A percentile compares a stretch with the other conserved stretches of the same genome.
phyloP scores from a whole-genome alignment of 2,329 filamentous ascomycete species.

The Amesomyces nigricolor region DNA sequence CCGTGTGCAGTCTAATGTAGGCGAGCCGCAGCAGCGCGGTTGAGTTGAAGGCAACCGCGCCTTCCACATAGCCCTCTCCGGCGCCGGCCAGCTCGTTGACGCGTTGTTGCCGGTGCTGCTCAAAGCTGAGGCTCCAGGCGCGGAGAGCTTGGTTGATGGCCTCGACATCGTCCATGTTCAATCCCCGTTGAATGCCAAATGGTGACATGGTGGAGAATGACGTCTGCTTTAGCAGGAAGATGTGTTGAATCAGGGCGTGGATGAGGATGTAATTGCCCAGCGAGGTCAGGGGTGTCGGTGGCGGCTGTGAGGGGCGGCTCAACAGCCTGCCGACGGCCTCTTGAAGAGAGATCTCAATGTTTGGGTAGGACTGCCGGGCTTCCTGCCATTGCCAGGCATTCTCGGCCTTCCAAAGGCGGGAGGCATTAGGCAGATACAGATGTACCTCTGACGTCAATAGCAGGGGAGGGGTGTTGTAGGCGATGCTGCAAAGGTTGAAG shows the following conservation, averaged over 20 bases:
- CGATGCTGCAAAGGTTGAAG: slow-evolving; percentile 57
- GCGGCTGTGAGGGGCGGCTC: slow-evolving; percentile 43
- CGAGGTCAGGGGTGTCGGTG: slow-evolving; percentile 49
- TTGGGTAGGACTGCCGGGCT: slow-evolving; percentile 45
- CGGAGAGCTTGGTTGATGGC: slow-evolving; percentile 50
- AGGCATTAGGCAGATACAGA: slow-evolving; percentile 48
- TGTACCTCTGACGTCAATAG: slow-evolving; percentile 56
- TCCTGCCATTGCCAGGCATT: slow-evolving; percentile 56
- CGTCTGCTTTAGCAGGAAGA: slow-evolving; percentile 63
- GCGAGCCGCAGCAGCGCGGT: slow-evolving; percentile 55
- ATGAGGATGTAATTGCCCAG: slow-evolving; percentile 67
- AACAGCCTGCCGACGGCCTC: slow-evolving; percentile 53
- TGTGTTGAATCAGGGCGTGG: slow-evolving; percentile 65
- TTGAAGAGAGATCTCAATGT: slow-evolving; percentile 49
- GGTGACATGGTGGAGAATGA: slow-evolving; percentile 45
- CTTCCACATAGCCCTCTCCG: slow-evolving; percentile 49
- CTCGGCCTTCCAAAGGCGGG: slow-evolving; percentile 53
- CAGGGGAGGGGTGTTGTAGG: slow-evolving; percentile 54
- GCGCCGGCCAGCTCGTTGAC: slow-evolving; percentile 43
- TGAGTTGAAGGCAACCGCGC: slow-evolving; percentile 61
- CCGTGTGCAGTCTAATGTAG: slow-evolving; percentile 61
- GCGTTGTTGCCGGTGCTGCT: slow-evolving; percentile 48
- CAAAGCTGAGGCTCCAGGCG: slow-evolving; percentile 54
- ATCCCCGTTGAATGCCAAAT: slow-evolving; percentile 45
- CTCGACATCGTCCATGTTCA: slow-evolving; percentile 52